phyloP scores from a whole-genome alignment of 352 stramenopile genomes.

The Thraustotheca clavata region DNA sequence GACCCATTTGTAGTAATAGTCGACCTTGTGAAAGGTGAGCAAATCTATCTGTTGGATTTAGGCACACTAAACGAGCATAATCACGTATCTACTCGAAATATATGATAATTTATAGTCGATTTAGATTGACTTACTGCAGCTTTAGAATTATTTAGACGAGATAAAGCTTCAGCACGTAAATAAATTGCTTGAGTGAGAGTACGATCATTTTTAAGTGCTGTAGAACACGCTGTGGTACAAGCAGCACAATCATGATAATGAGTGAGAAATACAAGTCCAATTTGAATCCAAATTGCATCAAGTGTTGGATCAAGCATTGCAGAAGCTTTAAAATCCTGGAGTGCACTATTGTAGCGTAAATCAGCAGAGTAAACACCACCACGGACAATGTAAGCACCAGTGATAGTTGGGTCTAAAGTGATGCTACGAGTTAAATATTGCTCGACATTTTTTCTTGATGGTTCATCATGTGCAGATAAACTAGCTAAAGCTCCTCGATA shows the following conservation, averaged over 20 bases:
- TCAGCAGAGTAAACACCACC: constrained; percentile 59
- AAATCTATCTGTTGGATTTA: constrained; percentile 50
- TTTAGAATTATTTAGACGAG: constrained; percentile 43
- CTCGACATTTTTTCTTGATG: constrained; percentile 33
- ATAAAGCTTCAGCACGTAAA: constrained; percentile 53
- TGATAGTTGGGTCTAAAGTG: constrained; percentile 62
- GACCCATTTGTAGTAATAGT: constrained; percentile 46
- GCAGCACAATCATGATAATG: constrained; percentile 69
- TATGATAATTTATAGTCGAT: background rate
- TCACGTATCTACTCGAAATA: constrained; percentile 30
- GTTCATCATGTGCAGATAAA: constrained; percentile 28
- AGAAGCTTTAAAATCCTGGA: constrained; percentile 75
- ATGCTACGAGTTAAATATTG: constrained; percentile 56
- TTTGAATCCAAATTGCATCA: constrained; percentile 71
- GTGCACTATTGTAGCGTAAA: constrained; percentile 59
- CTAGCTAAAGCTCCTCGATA: constrained; percentile 61
- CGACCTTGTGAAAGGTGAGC: constrained; percentile 48
- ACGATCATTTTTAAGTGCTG: constrained; percentile 51
- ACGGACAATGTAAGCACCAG: constrained; percentile 59
- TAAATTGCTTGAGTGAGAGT: constrained; percentile 52
- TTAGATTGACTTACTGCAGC: constrained; percentile 25
- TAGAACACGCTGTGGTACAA: constrained; percentile 55
- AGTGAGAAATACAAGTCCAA: constrained; percentile 68
- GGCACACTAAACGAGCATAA: constrained; percentile 53
- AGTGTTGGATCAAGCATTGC: constrained; percentile 62